Conservation (phyloP, 768 basidiomycete genomes). For the Exidia glandulosa region DNA sequence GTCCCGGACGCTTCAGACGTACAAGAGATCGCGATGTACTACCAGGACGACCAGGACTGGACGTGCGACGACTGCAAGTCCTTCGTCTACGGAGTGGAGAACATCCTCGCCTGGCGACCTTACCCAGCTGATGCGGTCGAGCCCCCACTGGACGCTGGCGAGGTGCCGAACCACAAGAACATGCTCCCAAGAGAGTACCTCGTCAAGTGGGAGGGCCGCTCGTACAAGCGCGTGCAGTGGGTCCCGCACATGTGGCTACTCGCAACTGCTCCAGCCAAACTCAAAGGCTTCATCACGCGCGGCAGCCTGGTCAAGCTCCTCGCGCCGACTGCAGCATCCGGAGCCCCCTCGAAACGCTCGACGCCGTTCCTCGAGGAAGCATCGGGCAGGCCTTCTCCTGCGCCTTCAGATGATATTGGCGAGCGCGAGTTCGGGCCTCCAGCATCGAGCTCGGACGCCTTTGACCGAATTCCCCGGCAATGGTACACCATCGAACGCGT, state of each 20-base stretch:
- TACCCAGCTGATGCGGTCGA: constrained; percentile 58
- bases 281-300: constrained; percentile 64
- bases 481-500: constrained; percentile 95
- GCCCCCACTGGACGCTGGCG: constrained; percentile 26
- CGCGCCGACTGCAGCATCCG: constrained; percentile 24
- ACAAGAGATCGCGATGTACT: constrained; percentile 45
- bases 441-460: constrained; percentile 47
- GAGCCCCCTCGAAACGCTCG: background rate
- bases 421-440: constrained; percentile 32
- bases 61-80: constrained; percentile 70
- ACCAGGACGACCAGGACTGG: constrained; percentile 48
- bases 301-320: constrained; percentile 64
- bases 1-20: constrained; percentile 28
- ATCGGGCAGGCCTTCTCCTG: background rate
- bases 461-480: constrained; percentile 54
- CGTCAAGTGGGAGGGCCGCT: constrained; percentile 75
- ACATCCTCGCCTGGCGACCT: constrained; percentile 87
- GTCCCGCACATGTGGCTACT: constrained; percentile 88
- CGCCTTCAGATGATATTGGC: constrained; percentile 30
- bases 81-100: constrained; percentile 59
- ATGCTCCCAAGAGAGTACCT: constrained; percentile 82
- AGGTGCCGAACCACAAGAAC: constrained; percentile 41
- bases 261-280: constrained; percentile 48
- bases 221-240: constrained; percentile 76
- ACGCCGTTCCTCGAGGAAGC: background rate